Percentiles rank a stretch among this genome's conserved stretches.
Evolutionary conservation across 352 stramenopile species (phyloP).

Genomic region (Phytophthora fragariae): DNA sequence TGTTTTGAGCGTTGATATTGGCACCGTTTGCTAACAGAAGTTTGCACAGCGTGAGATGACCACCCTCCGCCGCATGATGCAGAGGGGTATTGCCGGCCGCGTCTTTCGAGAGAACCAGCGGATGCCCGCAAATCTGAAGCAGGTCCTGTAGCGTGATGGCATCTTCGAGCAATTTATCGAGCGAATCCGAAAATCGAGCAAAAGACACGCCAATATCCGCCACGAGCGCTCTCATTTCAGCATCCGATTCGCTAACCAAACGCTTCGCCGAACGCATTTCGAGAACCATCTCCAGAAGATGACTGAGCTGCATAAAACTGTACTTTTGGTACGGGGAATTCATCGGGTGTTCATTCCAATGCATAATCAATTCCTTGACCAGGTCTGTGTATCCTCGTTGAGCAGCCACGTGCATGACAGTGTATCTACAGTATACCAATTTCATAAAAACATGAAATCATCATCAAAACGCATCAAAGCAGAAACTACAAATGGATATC

Average conservation of each 20-base stretch:
- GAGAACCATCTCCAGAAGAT: constrained; percentile 55
- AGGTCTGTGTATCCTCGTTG: constrained; percentile 81
- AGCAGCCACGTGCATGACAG: constrained; percentile 60
- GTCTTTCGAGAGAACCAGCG: constrained; percentile 70
- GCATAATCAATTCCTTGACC: constrained; percentile 57
- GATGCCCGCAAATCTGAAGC: constrained; percentile 76
- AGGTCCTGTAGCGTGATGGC: constrained; percentile 68
- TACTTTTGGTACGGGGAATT: constrained; percentile 74
- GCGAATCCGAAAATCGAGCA: constrained; percentile 65
- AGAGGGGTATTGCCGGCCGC: constrained; percentile 75
- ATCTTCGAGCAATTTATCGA: constrained; percentile 69
- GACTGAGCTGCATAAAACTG: constrained; percentile 59
- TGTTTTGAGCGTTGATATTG: constrained; percentile 84
- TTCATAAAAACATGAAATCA: constrained; percentile 1
- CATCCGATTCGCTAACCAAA: constrained; percentile 67
- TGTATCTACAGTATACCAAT: constrained; percentile 42
- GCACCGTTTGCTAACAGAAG: constrained; percentile 69
- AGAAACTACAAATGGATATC: neutral
- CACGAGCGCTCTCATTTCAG: constrained; percentile 63
- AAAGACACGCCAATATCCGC: constrained; percentile 63
- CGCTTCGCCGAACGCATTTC: constrained; percentile 60
- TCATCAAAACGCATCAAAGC: neutral
- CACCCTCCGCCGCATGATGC: constrained; percentile 80
- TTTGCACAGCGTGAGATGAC: constrained; percentile 71
- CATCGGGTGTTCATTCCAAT: constrained; percentile 69